Percentiles rank a stretch among this genome's conserved stretches.
phyloP scores from a whole-genome alignment of 2,329 filamentous ascomycete species.

The Venturia aucupariae region DNA sequence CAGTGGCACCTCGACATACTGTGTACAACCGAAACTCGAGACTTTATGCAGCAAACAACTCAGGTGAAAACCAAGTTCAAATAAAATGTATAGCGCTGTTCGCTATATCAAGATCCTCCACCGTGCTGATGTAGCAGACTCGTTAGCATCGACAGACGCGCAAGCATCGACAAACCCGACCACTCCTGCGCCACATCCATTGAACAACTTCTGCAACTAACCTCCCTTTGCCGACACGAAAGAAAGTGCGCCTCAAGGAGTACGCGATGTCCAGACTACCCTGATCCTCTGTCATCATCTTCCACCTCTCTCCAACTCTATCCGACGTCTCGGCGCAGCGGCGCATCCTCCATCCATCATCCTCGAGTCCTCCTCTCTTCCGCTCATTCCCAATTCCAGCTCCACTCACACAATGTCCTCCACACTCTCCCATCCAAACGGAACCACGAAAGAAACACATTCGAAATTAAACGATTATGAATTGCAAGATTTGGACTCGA shows the following conservation, averaged over 20 bases:
- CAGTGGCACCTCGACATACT: background rate
- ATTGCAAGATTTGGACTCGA: slow-evolving; percentile 27
- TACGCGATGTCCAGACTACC: background rate
- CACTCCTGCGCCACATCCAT: background rate
- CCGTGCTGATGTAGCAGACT: background rate
- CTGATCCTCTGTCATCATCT: background rate
- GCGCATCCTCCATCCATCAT: background rate
- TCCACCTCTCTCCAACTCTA: background rate
- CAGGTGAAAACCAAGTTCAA: no score
- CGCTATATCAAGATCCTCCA: background rate
- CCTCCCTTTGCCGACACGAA: background rate
- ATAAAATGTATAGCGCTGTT: background rate
- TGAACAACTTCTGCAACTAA: background rate
- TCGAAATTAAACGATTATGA: slow-evolving; percentile 23
- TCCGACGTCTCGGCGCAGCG: background rate
- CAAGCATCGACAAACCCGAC: no score
- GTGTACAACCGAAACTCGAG: background rate
- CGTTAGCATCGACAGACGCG: background rate
- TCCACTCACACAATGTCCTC: background rate
- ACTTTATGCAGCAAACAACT: background rate
- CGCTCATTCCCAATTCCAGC: background rate
- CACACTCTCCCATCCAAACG: background rate
- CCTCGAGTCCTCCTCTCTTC: background rate
- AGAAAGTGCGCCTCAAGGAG: background rate
- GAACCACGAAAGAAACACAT: background rate